Evolutionary conservation across 2,329 filamentous ascomycete species (phyloP).

Genomic region (Tolypocladium cylindrosporum): DNA sequence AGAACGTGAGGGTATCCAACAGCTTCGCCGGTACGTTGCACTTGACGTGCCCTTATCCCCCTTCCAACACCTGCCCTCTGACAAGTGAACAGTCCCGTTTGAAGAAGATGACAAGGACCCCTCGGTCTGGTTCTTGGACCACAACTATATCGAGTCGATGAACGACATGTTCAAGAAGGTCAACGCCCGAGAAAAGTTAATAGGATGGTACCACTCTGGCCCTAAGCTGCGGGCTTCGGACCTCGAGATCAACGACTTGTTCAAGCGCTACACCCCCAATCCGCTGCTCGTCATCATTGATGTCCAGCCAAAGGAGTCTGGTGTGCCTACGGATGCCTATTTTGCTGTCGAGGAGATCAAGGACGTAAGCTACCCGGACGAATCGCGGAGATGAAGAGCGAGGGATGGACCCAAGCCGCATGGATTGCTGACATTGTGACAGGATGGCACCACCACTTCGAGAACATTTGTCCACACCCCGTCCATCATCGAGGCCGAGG

Average conservation of each 20-base stretch:
- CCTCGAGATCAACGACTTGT: slow-evolving; percentile 97
- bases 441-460: slow-evolving; percentile 95
- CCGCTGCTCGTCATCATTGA: slow-evolving; percentile 96
- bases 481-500: slow-evolving; percentile 96
- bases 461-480: slow-evolving; percentile 98
- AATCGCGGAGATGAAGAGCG: not conserved
- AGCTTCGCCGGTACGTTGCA: slow-evolving; percentile 75
- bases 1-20: slow-evolving; percentile 94
- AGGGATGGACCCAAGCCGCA: not conserved
- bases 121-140: slow-evolving; percentile 97
- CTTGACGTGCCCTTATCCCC: not conserved
- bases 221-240: slow-evolving; percentile 95
- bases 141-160: slow-evolving; percentile 99
- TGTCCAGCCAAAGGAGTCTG: slow-evolving; percentile 95
- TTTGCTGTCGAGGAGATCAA: slow-evolving; percentile 99
- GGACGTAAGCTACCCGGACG: slow-evolving; percentile 55
- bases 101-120: slow-evolving; percentile 99
- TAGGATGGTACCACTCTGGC: slow-evolving; percentile 98
- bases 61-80: slow-evolving; percentile 5
- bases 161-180: slow-evolving; percentile 99
- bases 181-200: slow-evolving; percentile 96
- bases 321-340: slow-evolving; percentile 96
- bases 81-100: slow-evolving; percentile 64
- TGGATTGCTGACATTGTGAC: not conserved
- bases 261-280: slow-evolving; percentile 97